Evolutionary conservation across 208 protist species (phyloP), one percentile per base, ranked within the genome.

Genomic region (Crithidia sp.): DNA sequence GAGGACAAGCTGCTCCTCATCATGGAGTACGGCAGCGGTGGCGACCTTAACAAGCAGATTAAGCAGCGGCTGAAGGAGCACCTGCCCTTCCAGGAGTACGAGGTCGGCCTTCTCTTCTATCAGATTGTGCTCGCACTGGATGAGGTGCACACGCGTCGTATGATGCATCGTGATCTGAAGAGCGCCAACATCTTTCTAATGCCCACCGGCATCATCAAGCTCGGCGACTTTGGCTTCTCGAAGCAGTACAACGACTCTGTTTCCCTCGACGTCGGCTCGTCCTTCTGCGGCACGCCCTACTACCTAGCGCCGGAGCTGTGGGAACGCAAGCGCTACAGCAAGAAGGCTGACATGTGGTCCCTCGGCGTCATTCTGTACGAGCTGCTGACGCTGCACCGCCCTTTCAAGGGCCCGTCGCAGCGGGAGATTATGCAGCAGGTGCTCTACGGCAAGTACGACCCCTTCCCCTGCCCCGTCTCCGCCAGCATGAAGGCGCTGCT

Each of bases 251-350:
- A 74, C 45, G 88, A 93, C 70, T 91, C 90, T 28, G 85, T 95
- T 37, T 95, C 90, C 8, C 67, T 89, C 53, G 87, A 88, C 50
- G 90, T 95, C 36, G 90, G 82, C 17, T 85, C 76, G 9, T 89
- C 90, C 40, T 95, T 95, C 77, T 96, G 91, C 67, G 95, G 92
- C 53, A 96, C 91, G n/a, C 94, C 96, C 3, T 97, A 98, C 77
- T 98, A 98, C 79, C 82, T 98, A n/a, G 89, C 92, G 8, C 96
- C 96, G 5, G 95, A 98, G 77, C 74, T 98, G 36, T 98, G 92
- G 85, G 79, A 96, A 65, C 74, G 93, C 71, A 93, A 96, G 73
- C 84, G 86, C 39, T 98, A 98, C 85, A 97, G 95, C 81, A 91
- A 96, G 70, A 98, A 98, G 83, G 81, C 84, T 8, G 96, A 98